A percentile compares a stretch with the other conserved stretches of the same genome.
phyloP scores from a whole-genome alignment of 1,139 yeast genomes.

The Saccharomyces pastorianus region DNA sequence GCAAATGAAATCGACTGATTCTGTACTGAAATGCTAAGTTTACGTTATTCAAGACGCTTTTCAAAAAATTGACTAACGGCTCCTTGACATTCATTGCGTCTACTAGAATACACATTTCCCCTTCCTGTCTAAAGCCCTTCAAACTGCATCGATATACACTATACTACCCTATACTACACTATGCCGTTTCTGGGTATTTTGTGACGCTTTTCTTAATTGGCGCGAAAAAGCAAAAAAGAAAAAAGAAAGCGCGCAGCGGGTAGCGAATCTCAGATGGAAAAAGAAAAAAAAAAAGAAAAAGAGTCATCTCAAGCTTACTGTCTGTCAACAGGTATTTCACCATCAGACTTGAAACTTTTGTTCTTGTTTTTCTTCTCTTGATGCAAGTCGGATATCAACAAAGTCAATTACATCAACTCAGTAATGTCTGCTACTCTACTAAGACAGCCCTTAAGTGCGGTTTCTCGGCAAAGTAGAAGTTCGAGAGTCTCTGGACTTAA shows the following conservation, averaged over 20 bases:
- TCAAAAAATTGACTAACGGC: neutral
- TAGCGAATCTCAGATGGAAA: neutral
- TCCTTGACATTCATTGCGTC: neutral
- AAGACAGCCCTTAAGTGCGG: neutral
- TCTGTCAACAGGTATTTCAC: neutral
- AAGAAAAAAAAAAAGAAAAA: neutral
- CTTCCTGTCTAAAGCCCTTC: neutral
- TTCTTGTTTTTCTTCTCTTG: neutral
- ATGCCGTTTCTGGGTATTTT: neutral
- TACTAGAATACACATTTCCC: neutral
- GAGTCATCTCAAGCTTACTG: neutral
- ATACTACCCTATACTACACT: too few species aligned
- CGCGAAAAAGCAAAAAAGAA: neutral
- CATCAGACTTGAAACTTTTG: neutral
- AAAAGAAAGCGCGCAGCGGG: neutral
- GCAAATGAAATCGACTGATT: neutral
- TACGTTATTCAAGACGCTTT: neutral
- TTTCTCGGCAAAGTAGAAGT: neutral
- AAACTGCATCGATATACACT: neutral
- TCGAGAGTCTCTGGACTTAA: neutral
- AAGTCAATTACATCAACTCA: neutral
- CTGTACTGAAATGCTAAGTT: neutral
- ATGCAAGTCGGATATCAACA: neutral
- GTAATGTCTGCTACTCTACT: neutral
- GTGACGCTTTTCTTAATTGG: neutral